Base-by-base conservation (phyloP, 208 protist genomes). In the Angomonas deanei region DNA sequence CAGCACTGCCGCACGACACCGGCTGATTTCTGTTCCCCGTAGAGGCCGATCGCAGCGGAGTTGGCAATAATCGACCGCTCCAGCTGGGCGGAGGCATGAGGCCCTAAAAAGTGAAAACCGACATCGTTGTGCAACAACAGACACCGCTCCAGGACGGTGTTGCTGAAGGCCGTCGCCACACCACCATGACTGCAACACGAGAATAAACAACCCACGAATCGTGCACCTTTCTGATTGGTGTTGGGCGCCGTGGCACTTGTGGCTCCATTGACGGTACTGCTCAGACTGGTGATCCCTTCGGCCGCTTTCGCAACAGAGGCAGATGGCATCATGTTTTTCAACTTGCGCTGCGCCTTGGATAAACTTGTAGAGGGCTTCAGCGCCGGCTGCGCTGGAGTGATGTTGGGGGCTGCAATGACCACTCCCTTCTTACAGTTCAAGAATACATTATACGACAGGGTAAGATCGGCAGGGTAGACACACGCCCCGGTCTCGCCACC, bases 71-170 rank as follows among this genome's bases (percentile, higher is more conserved):
- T 21, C 38, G 32, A 57, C 31, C 36, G 39, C 13, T 66, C 19
- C 21, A 67, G 15, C 23, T n/a, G 31, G 0, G 55, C 8, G 1
- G 64, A 46, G 19, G 65, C 19, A 4, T 47, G 49, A 15, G 38
- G 31, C 4, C 64, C 53, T 28, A 48, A 36, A 28, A 70, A 38
- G 57, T 47, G 59, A 19, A 70, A 61, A 13, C 65, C 71, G 4
- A 77, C 39, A 38, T 77, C 66, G 56, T 72, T 77, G 46, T 68
- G 4, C 10, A 56, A 17, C 13, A 77, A 32, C 15, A 72, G 53
- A 2, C 59, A 68, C 3, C 42, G 60, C 6, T 23, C 6, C 48
- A 67, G 31, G 10, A 59, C 27, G 55, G 54, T 58, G 33, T 46
- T 48, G 47, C 56, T 56, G 11, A 53, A 33, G 17, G 31, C 32